Evolutionary conservation across 1,139 yeast genomes (phyloP).

Genomic region (Lipomyces yarrowii): DNA sequence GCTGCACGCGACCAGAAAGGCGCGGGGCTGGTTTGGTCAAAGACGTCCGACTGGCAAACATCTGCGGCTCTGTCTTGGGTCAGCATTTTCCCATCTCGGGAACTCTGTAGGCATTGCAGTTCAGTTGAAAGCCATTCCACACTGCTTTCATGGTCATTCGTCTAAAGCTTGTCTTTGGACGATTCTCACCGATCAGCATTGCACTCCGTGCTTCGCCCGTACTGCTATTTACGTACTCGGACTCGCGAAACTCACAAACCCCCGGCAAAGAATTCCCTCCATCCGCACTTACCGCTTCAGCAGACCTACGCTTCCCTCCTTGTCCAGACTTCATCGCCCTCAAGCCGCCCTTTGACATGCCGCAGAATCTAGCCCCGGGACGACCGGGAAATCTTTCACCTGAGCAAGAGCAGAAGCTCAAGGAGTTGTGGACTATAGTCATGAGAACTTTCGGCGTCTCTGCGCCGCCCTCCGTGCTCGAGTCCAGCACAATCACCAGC

Average conservation of each 20-base stretch:
- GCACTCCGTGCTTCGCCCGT: slow-evolving; percentile 9
- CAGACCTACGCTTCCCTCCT: slow-evolving; percentile 19
- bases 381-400: slow-evolving; percentile 60
- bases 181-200: background rate
- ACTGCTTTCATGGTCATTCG: slow-evolving; percentile 6
- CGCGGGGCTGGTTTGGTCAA: background rate
- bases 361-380: slow-evolving; percentile 46
- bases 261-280: slow-evolving; percentile 15
- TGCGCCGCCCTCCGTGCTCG: slow-evolving; percentile 43
- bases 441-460: slow-evolving; percentile 64
- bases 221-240: slow-evolving; percentile 1
- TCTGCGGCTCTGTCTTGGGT: background rate
- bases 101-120: background rate
- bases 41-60: background rate
- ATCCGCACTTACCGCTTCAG: slow-evolving; percentile 9
- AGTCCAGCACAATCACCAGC: slow-evolving; percentile 13
- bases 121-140: background rate
- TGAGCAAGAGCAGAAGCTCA: slow-evolving; percentile 66
- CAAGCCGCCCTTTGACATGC: slow-evolving; percentile 30
- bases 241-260: background rate
- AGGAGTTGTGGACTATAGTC: slow-evolving; percentile 74
- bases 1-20: background rate
- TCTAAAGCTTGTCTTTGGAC: background rate
- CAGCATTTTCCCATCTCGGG: background rate
- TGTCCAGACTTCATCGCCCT: slow-evolving; percentile 22